Percentiles rank a stretch among this genome's conserved stretches.
phyloP scores from a whole-genome alignment of 148 eudicot genomes.

The Diospyros kaki region DNA sequence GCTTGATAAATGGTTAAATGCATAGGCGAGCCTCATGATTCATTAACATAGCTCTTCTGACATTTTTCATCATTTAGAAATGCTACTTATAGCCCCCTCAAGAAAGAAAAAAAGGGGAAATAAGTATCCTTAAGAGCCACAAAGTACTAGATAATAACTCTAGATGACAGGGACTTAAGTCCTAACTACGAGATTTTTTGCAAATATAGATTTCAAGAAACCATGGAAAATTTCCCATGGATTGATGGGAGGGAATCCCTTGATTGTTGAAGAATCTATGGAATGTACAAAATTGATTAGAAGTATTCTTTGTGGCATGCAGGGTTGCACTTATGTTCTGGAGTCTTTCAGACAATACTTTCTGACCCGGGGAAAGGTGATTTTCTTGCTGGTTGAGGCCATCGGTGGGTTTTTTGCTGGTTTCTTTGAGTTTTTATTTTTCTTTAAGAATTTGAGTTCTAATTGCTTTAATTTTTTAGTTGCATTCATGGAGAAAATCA shows the following conservation, averaged over 20 bases:
- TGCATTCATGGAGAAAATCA: background rate
- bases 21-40: background rate
- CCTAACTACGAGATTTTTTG: background rate
- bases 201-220: background rate
- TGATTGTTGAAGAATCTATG: background rate
- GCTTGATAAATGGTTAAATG: background rate
- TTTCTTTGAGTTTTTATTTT: background rate
- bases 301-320: slow-evolving; percentile 12
- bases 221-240: background rate
- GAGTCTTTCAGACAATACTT: slow-evolving; percentile 47
- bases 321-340: slow-evolving; percentile 73
- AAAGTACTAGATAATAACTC: background rate
- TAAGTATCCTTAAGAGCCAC: background rate
- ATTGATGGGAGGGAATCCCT: background rate
- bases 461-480: background rate
- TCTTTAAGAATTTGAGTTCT: background rate
- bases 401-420: slow-evolving; percentile 46
- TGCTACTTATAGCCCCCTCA: background rate
- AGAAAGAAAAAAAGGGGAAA: no score
- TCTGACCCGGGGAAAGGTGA: slow-evolving; percentile 46
- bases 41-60: background rate
- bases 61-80: background rate
- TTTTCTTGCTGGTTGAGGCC: slow-evolving; percentile 63
- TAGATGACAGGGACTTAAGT: background rate
- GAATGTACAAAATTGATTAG: slow-evolving; percentile 9